Percentiles rank a stretch among this genome's conserved stretches.
Conservation (phyloP, 1,284 basidiomycete species). For the Violaceomyces palustris region DNA sequence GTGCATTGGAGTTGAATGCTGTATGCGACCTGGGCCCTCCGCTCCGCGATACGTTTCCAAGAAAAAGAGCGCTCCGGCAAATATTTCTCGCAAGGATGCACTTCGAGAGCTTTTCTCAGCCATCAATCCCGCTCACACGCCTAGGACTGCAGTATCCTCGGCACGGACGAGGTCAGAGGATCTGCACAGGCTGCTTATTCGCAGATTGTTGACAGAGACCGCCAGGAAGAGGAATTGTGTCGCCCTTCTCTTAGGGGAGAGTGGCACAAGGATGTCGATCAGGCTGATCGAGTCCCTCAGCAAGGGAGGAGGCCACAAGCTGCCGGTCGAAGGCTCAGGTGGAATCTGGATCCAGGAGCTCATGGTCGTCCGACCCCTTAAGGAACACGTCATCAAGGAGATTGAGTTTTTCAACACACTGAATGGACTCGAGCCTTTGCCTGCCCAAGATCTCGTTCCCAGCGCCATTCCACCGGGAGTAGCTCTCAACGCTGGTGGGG, state of each 20-base stretch:
- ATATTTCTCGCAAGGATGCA: constrained; percentile 7
- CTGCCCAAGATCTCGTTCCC: constrained; percentile 13
- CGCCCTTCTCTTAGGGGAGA: constrained; percentile 35
- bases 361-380: constrained; percentile 29
- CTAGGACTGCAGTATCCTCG: constrained; percentile 23
- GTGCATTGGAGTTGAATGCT: constrained; percentile 2
- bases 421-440: constrained; percentile 9
- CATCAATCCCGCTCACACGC: constrained; percentile 15
- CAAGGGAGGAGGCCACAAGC: constrained; percentile 45
- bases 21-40: background rate
- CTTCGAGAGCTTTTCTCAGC: constrained; percentile 17
- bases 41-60: too few species aligned
- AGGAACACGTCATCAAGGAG: constrained; percentile 26
- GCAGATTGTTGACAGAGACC: constrained; percentile 17
- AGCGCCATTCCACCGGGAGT: constrained; percentile 1
- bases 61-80: too few species aligned
- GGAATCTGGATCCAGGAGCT: constrained; percentile 39
- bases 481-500: background rate
- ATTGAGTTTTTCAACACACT: constrained; percentile 22
- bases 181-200: constrained; percentile 27
- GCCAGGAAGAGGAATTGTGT: constrained; percentile 21
- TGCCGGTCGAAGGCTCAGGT: constrained; percentile 30
- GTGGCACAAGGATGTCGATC: constrained; percentile 32
- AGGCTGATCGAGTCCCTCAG: constrained; percentile 36
- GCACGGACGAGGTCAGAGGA: constrained; percentile 43